Conservation (phyloP, 768 basidiomycete species). For the Pisolithus microcarpus region DNA sequence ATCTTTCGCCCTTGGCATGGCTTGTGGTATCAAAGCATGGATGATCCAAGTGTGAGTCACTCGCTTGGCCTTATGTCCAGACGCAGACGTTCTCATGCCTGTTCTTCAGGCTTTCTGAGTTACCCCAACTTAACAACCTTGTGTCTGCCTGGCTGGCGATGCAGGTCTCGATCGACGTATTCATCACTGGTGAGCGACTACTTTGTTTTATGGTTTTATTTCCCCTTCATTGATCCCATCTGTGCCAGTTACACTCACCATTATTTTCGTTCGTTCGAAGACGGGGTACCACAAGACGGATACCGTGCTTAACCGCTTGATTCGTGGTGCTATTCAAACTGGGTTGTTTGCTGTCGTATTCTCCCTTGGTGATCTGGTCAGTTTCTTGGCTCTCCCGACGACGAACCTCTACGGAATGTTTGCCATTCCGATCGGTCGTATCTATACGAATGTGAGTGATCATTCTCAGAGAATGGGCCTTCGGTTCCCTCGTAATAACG, state of each 20-base stretch:
- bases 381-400: slow-evolving; percentile 20
- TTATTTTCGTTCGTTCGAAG: slow-evolving; percentile 33
- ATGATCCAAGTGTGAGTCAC: slow-evolving; percentile 33
- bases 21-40: slow-evolving; percentile 37
- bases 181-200: slow-evolving; percentile 35
- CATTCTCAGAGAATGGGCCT: too few relatives aligned
- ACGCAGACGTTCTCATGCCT: not conserved
- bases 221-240: not conserved
- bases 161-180: slow-evolving; percentile 37
- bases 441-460: slow-evolving; percentile 39
- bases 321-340: slow-evolving; percentile 49
- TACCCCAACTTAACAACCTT: slow-evolving; percentile 33
- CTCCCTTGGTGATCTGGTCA: slow-evolving; percentile 43
- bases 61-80: not conserved
- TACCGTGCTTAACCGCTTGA: slow-evolving; percentile 45
- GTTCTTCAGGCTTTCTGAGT: slow-evolving; percentile 32
- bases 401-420: slow-evolving; percentile 34
- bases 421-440: slow-evolving; percentile 34
- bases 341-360: slow-evolving; percentile 47
- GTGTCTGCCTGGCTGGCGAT: slow-evolving; percentile 42
- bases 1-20: slow-evolving; percentile 38
- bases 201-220: not conserved
- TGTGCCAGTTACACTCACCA: slow-evolving; percentile 14
- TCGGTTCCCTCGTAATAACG: not conserved
- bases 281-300: slow-evolving; percentile 50